These are phyloP conservation scores for Leucocoprinus birnbaumii DNA, from an alignment of 768 basidiomycete genomes.

Conservation along the genomic window DNA sequence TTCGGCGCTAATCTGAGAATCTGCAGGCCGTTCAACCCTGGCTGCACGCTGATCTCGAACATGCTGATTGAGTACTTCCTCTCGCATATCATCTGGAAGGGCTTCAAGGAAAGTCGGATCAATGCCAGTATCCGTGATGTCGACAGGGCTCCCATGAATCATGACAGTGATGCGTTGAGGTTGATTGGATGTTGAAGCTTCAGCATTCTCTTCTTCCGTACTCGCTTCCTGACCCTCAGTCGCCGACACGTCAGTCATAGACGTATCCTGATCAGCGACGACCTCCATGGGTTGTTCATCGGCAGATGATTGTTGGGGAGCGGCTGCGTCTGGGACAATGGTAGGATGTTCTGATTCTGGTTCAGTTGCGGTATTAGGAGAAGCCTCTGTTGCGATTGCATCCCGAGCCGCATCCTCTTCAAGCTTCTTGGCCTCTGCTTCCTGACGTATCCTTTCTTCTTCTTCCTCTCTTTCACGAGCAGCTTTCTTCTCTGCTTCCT, in stretches of 20 bases:
- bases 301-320: slow-evolving; percentile 6
- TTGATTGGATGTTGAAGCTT: slow-evolving; percentile 15
- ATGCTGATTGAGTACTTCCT: slow-evolving; percentile 97
- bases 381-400: slow-evolving; percentile 16
- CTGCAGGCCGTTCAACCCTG: slow-evolving; percentile 66
- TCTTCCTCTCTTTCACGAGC: slow-evolving; percentile 27
- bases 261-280: slow-evolving; percentile 23
- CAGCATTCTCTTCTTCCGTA: slow-evolving; percentile 46
- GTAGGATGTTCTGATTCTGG: slow-evolving; percentile 1
- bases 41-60: slow-evolving; percentile 88
- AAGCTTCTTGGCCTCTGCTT: slow-evolving; percentile 29
- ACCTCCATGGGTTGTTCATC: slow-evolving; percentile 11
- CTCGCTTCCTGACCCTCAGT: slow-evolving; percentile 30
- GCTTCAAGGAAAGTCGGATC: slow-evolving; percentile 98
- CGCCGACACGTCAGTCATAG: slow-evolving; percentile 29
- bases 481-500: slow-evolving; percentile 44
- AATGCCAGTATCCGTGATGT: slow-evolving; percentile 98
- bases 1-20: slow-evolving; percentile 90
- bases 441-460: slow-evolving; percentile 29
- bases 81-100: slow-evolving; percentile 96
- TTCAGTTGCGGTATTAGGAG: background rate
- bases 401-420: slow-evolving; percentile 30
- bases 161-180: slow-evolving; percentile 76
- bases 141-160: slow-evolving; percentile 90
- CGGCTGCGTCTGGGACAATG: background rate